phyloP scores from a whole-genome alignment of 768 basidiomycete genomes.

The Tricholoma saponaceum region DNA sequence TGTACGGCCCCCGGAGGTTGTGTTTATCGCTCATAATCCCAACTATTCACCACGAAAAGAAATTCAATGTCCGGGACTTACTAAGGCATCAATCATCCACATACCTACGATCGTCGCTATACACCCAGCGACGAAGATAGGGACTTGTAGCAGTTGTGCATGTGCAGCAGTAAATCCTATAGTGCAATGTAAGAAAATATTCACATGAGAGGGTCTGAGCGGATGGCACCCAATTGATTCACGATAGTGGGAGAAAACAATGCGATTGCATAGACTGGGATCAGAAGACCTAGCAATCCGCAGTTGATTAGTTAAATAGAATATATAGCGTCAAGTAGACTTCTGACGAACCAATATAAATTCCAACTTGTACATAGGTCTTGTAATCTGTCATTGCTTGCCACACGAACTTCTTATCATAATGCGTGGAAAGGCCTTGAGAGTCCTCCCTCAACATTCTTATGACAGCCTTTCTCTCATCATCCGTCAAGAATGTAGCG shows the following conservation, averaged over 20 bases:
- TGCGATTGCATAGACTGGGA: slow-evolving; percentile 41
- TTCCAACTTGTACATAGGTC: slow-evolving; percentile 34
- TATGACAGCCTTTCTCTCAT: slow-evolving; percentile 36
- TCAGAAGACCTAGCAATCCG: slow-evolving; percentile 27
- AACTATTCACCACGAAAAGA: slow-evolving; percentile 10
- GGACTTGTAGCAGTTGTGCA: slow-evolving; percentile 49
- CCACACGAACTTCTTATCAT: slow-evolving; percentile 39
- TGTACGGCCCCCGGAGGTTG: slow-evolving; percentile 43
- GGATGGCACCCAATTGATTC: slow-evolving; percentile 29
- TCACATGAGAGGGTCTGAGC: neutral
- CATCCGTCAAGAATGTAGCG: slow-evolving; percentile 46
- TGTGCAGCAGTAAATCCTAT: slow-evolving; percentile 42
- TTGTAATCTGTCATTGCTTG: slow-evolving; percentile 48
- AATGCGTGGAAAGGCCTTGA: slow-evolving; percentile 42
- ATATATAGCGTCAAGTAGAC: neutral
- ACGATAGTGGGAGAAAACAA: slow-evolving; percentile 52
- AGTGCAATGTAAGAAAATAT: neutral
- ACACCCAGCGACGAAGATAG: slow-evolving; percentile 46
- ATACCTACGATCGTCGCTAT: slow-evolving; percentile 33
- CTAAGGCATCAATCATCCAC: neutral
- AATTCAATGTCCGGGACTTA: neutral
- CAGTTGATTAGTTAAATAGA: neutral
- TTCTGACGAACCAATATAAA: slow-evolving; percentile 34
- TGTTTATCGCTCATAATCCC: slow-evolving; percentile 40
- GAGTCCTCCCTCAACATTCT: slow-evolving; percentile 41